Base-by-base conservation (phyloP, 2,329 filamentous ascomycete species). In the Fusarium sp. region DNA sequence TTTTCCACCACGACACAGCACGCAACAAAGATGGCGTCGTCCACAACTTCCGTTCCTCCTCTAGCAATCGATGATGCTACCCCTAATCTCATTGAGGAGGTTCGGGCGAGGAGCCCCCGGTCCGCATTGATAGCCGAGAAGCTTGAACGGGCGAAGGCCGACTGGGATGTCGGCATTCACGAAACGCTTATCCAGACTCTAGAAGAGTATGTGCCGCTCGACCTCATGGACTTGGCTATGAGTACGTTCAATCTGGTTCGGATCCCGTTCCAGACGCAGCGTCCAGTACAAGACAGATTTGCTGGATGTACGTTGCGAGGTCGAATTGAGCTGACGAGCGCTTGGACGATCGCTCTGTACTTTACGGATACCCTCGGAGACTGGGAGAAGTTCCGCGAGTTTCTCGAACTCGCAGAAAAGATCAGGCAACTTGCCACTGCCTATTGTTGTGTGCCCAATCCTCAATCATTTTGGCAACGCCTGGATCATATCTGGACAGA, bases 351-450 rank as follows among this genome's bases (percentile, higher is more conserved):
- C 0, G 7, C 14, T 0, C 7, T 8, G 1, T 67, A 58, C 4
- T 40, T 40, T 8, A 8, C 6, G 1, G 58, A 63, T 11, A 36
- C 31, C 2, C 2, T 58, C 1, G 7, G 14, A 1, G 29, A 34
- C 13, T 23, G 25, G 40, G 38, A 38, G 9, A 29, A 23, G 6
- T 31, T 70, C 1, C 34, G n/a, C 1, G 53, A 67, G 18, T 64
- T 69, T 3, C 46, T 70, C 2, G 56, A 69, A 8, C 20, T 70
- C 1, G 46, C 64, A 0, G 63, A 67, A 3, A 56, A 14, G 4
- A 31, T 68, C 4, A 60, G 33, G 3, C 55, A 61, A 10, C 42
- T 70, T 2, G 16, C 63, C 1, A 42, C 16, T 0, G 14, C 46
- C 0, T 70, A 51, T 5, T 51, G 40, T 4, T 20, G 31, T 0